These are phyloP conservation scores for Geotrichum carabidarum DNA, from an alignment of 1,139 yeast species.

Conservation along the genomic window DNA sequence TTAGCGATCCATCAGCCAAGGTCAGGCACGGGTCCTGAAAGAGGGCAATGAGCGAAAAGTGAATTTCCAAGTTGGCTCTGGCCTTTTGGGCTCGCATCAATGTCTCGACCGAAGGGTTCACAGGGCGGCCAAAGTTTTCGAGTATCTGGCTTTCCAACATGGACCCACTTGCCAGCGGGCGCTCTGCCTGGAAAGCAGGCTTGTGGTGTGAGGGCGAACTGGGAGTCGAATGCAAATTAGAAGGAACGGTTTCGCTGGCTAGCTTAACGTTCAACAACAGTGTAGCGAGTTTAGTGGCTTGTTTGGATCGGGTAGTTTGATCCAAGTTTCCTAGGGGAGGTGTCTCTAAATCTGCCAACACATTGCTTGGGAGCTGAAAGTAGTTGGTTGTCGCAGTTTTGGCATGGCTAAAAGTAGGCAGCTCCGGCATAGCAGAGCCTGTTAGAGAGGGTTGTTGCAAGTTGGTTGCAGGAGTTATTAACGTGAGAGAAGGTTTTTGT, in stretches of 20 bases:
- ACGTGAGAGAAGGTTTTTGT: neutral
- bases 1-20: neutral
- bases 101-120: conserved; percentile 8
- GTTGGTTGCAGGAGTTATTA: neutral
- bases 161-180: neutral
- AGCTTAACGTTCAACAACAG: neutral
- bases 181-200: neutral
- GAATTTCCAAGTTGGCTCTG: conserved; percentile 14
- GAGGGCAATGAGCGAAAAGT: conserved; percentile 5
- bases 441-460: neutral
- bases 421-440: neutral
- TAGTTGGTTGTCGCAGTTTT: neutral
- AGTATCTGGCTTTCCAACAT: neutral
- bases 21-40: conserved; percentile 22
- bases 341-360: neutral
- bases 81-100: conserved; percentile 14
- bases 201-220: neutral
- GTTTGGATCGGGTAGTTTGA: neutral
- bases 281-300: neutral
- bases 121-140: neutral
- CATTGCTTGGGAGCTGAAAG: neutral
- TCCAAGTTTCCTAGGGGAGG: neutral
- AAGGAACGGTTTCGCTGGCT: neutral
- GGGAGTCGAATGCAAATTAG: neutral
- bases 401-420: neutral